These are phyloP conservation scores for Botrytis deweyae DNA, from an alignment of 2,329 filamentous ascomycete species.

Conservation along the genomic window DNA sequence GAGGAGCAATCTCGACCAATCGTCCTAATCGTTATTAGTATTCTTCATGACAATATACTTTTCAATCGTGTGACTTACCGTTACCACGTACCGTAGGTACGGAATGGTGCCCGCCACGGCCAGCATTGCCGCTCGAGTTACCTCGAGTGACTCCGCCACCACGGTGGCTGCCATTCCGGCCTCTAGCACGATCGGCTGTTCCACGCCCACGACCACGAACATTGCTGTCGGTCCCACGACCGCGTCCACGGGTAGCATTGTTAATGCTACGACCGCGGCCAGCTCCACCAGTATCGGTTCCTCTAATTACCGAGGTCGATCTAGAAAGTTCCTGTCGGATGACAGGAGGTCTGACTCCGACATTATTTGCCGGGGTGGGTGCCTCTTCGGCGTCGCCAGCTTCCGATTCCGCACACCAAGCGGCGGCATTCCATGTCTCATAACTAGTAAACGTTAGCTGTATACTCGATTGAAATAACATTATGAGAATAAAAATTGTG, in stretches of 20 bases:
- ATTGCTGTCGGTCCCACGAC: background rate
- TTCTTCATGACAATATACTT: background rate
- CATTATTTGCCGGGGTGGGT: background rate
- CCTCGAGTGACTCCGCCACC: conserved; percentile 4
- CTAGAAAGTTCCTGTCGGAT: background rate
- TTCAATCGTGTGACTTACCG: background rate
- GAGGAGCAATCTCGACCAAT: conserved; percentile 2
- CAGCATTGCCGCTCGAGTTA: background rate
- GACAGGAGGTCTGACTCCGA: background rate
- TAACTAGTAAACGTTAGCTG: background rate
- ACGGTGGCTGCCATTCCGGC: background rate
- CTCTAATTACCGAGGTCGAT: background rate
- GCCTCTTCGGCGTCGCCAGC: background rate
- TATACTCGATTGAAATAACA: background rate
- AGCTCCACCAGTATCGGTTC: background rate
- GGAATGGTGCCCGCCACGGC: background rate
- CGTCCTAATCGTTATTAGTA: background rate
- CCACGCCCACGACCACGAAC: background rate
- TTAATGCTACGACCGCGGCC: background rate
- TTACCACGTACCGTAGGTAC: background rate
- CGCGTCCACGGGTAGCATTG: background rate
- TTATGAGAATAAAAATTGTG: background rate
- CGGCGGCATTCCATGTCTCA: conserved; percentile 2
- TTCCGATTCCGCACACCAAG: conserved; percentile 1
- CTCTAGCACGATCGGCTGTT: background rate